Evolutionary conservation across 1,284 basidiomycete genomes (phyloP).

Genomic region (Ceratorhiza oryzae-sativae): DNA sequence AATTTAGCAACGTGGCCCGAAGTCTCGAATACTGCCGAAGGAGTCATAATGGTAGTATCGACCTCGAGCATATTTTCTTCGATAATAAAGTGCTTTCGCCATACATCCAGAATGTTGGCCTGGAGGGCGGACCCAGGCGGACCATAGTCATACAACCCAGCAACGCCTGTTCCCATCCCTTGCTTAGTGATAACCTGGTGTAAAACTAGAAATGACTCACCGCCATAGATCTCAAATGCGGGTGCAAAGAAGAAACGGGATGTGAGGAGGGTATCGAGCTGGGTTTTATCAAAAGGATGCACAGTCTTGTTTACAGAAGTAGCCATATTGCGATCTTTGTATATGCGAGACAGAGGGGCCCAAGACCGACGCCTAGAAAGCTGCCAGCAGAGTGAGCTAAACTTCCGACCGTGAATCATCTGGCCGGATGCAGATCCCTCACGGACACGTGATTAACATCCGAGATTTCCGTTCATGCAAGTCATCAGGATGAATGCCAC

Average conservation of each 20-base stretch:
- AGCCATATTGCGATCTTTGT: constrained; percentile 41
- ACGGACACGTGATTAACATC: constrained; percentile 7
- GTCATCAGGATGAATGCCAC: not conserved
- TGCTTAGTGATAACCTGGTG: constrained; percentile 5
- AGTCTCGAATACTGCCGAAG: constrained; percentile 93
- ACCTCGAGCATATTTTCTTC: constrained; percentile 99
- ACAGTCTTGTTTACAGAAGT: constrained; percentile 76
- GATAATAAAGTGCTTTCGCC: constrained; percentile 98
- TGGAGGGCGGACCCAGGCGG: constrained; percentile 95
- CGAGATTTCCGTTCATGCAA: not conserved
- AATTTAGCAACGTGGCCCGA: constrained; percentile 99
- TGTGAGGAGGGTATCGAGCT: constrained; percentile 87
- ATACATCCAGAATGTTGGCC: constrained; percentile 96
- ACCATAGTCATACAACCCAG: constrained; percentile 95
- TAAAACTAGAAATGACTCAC: constrained; percentile 56
- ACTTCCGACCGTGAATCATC: constrained; percentile 25
- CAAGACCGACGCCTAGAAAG: constrained; percentile 25
- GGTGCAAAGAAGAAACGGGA: constrained; percentile 98
- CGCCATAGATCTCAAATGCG: constrained; percentile 98
- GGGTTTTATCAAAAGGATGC: constrained; percentile 88
- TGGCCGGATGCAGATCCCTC: constrained; percentile 35
- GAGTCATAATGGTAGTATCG: constrained; percentile 98
- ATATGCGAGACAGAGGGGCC: constrained; percentile 27
- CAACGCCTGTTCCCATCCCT: constrained; percentile 68
- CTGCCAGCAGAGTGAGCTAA: constrained; percentile 32